Conservation (phyloP, 495 filamentous ascomycete species). For the Baudoinia panamericana region DNA sequence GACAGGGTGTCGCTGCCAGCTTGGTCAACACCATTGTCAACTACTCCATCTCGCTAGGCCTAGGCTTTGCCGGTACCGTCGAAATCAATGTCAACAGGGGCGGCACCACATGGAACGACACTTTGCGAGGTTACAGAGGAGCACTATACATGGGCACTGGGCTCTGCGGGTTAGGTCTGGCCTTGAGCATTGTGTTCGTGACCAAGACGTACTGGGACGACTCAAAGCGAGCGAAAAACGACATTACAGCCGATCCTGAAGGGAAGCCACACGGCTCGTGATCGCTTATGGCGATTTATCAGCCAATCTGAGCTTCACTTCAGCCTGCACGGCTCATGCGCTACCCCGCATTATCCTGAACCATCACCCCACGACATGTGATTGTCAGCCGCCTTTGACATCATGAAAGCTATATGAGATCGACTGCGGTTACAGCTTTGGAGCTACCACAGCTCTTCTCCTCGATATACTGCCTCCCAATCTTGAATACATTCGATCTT, state of each 20-base stretch:
- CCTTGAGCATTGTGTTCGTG: conserved; percentile 22
- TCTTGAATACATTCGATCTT: too few species aligned
- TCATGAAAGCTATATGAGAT: too few species aligned
- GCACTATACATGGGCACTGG: conserved; percentile 48
- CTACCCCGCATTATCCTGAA: too few species aligned
- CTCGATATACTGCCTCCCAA: too few species aligned
- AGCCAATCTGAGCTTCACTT: background rate
- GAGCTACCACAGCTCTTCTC: too few species aligned
- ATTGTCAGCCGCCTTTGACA: too few species aligned
- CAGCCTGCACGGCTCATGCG: too few species aligned
- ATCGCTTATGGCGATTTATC: background rate
- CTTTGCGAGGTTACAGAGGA: conserved; percentile 41
- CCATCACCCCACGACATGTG: too few species aligned
- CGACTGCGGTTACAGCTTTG: too few species aligned
- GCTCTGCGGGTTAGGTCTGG: conserved; percentile 34
- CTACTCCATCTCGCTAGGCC: conserved; percentile 51
- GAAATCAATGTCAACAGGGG: conserved; percentile 40
- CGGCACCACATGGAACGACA: conserved; percentile 27
- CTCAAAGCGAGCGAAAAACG: background rate
- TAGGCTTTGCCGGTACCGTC: conserved; percentile 54
- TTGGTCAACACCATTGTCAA: conserved; percentile 54
- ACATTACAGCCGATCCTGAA: background rate
- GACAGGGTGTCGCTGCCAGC: conserved; percentile 53
- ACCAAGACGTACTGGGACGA: conserved; percentile 17
- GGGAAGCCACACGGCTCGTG: background rate